Base-by-base conservation (phyloP, 768 basidiomycete genomes). In the Russula emetica region DNA sequence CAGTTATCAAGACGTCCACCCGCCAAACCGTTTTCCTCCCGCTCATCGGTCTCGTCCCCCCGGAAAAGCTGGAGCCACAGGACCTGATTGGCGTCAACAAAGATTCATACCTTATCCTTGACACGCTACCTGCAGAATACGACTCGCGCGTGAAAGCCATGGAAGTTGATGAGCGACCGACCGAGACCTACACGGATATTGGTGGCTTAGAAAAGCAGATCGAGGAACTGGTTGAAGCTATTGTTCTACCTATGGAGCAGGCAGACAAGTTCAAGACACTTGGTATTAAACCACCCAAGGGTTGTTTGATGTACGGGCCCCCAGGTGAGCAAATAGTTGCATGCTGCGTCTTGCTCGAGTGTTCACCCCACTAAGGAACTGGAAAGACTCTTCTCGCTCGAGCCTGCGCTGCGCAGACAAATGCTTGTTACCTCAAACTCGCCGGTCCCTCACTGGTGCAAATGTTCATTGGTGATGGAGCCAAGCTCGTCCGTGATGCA, bases 391-490 rank as follows among this genome's bases (percentile, higher is more conserved):
- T 99, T 8, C 85, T 99, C 58, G 97, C 97, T 42, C 87, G 97
- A 74, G 97, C 97, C 49, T 98, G 97, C 75, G 97, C 97, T 5
- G 95, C 95, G 2, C 94, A 96, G 70, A 98, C 97, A 52, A 91
- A 96, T 68, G 97, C 97, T 9, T 98, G 96, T 75, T 99, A 96
- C 74, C 83, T 99, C 68, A 98, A 99, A 76, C 85, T 99, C 30
- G 97, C 97, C 40, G 97, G 94, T 22, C 96, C 97, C 28, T 95
- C 95, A 56, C 83, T 99, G 58, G 97, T 99, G 14, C 97, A 99
- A 76, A 99, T 98, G 97, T 99, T 96, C 76, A 99, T 99, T 69
- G 97, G 97, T 76, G 97, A 98, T 74, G 97, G 97, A 71, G 97
- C 97, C 60, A 98, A 98, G 75, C 85, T 99, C 56, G 97, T 99